A percentile compares a stretch with the other conserved stretches of the same genome.
Conservation (phyloP, 2,329 filamentous ascomycete species). For the Lachnellula arida region DNA sequence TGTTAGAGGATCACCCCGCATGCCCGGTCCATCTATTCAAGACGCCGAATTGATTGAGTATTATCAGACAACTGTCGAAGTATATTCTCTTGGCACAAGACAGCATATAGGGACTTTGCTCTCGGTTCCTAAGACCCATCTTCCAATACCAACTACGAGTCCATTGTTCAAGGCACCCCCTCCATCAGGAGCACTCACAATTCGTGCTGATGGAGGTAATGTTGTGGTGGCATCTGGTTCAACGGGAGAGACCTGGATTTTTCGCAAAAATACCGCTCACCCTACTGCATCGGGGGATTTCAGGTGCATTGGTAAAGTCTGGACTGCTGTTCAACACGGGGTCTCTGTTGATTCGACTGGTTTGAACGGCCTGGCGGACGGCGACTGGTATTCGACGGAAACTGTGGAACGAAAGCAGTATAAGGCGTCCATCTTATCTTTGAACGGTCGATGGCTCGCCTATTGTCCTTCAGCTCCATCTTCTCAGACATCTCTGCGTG, state of each 20-base stretch:
- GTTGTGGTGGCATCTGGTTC: constrained; percentile 72
- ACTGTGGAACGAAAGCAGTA: constrained; percentile 34
- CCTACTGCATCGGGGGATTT: constrained; percentile 10
- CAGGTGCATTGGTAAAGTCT: constrained; percentile 78
- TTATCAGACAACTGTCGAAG: constrained; percentile 83
- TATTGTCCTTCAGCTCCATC: constrained; percentile 69
- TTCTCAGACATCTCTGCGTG: constrained; percentile 65
- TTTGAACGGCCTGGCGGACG: constrained; percentile 20
- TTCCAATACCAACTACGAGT: constrained; percentile 55
- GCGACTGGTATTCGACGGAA: constrained; percentile 37
- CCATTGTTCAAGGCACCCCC: constrained; percentile 63
- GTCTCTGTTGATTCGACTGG: constrained; percentile 36
- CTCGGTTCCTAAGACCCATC: constrained; percentile 57
- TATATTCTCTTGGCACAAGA: constrained; percentile 80
- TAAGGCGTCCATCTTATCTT: constrained; percentile 61
- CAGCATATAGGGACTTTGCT: constrained; percentile 69
- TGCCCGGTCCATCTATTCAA: constrained; percentile 32
- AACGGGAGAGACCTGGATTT: constrained; percentile 87
- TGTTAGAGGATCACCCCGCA: constrained; percentile 33
- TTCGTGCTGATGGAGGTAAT: constrained; percentile 68
- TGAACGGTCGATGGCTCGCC: constrained; percentile 72
- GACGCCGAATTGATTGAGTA: constrained; percentile 43
- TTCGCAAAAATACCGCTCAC: constrained; percentile 47
- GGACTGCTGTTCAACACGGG: constrained; percentile 75
- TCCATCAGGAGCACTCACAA: constrained; percentile 66